Evolutionary conservation across 805 yeast genomes (phyloP), one percentile per base, ranked within the genome.

Genomic region (Ascoidea rubescens): DNA sequence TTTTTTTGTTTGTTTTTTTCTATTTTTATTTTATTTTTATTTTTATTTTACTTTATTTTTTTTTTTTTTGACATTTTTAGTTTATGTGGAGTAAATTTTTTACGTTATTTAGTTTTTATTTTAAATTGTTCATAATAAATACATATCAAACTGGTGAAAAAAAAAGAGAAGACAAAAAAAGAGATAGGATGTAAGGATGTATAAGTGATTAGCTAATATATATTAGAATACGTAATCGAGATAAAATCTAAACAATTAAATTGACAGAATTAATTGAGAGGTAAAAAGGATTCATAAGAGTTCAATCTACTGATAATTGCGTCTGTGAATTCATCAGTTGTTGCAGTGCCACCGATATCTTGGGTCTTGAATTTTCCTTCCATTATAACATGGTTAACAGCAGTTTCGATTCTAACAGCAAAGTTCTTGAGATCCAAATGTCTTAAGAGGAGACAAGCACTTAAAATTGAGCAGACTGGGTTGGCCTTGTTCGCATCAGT

Each of bases 381-480:
- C 59, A 87, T 86, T 59, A 93, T 78, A 56, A 89, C 96, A 59
- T 78, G 83, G 73, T 87, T 85, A 58, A 95, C 90, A 53, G 98
- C 98, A 63, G 77, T 72, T 51, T 96, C 77, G 67, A 91, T 88
- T 67, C 80, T 84, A 72, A 86, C 87, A 60, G 97, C 96, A 59
- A 82, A 75, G 49, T 75, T 74, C 64, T 84, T 87, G 62, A 91
- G 77, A 59, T 97, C 97, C 66, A 91, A 79, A 72, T 91, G 99
- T 75, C 96, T 87, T 74, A 91, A 80, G 83, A 91, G 71, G 84
- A 91, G 81, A 58, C 90, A 73, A 48, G 96, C 79, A 55, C 96
- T 87, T 64, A 93, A 77, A 64, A 91, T 85, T 91, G 91, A 85
- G 61, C 96, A 98, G 56, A 97, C 87, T 68, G 99, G 99, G 82